These are phyloP conservation scores for Parsonsia alboflavescens DNA, from an alignment of 257 asterid genomes.

Conservation along the genomic window DNA sequence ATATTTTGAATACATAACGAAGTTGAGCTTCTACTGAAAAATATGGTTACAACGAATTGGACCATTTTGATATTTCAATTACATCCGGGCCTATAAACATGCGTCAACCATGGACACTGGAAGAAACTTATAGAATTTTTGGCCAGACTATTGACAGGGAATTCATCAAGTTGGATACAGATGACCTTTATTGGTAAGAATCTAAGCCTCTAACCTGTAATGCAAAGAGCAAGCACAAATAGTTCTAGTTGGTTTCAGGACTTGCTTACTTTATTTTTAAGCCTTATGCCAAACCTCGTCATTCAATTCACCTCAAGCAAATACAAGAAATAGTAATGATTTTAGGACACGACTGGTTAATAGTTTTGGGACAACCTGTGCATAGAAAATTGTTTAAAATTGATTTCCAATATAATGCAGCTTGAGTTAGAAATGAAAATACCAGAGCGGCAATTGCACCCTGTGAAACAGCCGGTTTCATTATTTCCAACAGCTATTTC, in stretches of 20 bases:
- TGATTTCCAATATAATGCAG: background rate
- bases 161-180: background rate
- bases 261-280: background rate
- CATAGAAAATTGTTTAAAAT: background rate
- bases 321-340: background rate
- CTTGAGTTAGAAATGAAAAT: constrained; percentile 20
- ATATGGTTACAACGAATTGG: background rate
- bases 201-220: background rate
- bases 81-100: background rate
- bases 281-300: background rate
- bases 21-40: background rate
- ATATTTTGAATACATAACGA: background rate
- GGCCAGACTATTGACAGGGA: background rate
- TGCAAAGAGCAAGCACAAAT: background rate
- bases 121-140: background rate
- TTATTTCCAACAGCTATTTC: constrained; percentile 41
- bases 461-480: constrained; percentile 54
- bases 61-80: background rate
- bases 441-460: constrained; percentile 83
- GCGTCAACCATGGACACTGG: background rate
- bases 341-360: background rate
- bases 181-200: background rate
- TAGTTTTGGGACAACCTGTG: background rate
- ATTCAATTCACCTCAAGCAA: background rate
- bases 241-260: background rate